Percentiles rank a stretch among this genome's conserved stretches.
Evolutionary conservation across 1,284 basidiomycete species (phyloP).

Genomic region (Boletus calvinii): DNA sequence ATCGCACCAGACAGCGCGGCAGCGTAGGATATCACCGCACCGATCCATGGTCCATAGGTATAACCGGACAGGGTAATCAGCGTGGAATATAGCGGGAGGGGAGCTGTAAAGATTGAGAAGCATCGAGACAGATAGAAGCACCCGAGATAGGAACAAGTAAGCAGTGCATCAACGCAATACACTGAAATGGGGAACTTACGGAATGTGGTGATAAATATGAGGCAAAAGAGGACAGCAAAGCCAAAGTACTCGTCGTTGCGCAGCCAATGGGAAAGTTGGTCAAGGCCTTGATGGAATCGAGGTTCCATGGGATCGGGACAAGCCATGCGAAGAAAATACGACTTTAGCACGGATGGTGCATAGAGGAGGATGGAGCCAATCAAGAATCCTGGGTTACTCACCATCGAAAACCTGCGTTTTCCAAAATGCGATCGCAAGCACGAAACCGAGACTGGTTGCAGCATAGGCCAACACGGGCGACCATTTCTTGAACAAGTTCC

Average conservation of each 20-base stretch:
- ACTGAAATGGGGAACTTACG: constrained; percentile 52
- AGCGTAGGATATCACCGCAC: constrained; percentile 79
- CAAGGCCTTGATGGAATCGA: constrained; percentile 50
- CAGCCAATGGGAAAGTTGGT: constrained; percentile 71
- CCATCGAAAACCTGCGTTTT: constrained; percentile 70
- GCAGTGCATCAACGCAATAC: neutral
- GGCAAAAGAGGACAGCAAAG: constrained; percentile 67
- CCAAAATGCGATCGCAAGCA: constrained; percentile 72
- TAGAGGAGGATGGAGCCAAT: constrained; percentile 2
- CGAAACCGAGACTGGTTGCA: constrained; percentile 64
- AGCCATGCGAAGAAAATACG: constrained; percentile 1
- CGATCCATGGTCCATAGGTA: constrained; percentile 79
- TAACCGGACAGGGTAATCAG: constrained; percentile 86
- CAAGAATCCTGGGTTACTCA: constrained; percentile 36
- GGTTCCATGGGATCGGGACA: neutral
- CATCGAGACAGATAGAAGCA: constrained; percentile 17
- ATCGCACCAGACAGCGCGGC: constrained; percentile 82
- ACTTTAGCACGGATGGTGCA: constrained; percentile 5
- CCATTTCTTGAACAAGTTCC: constrained; percentile 64
- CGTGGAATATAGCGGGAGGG: constrained; percentile 84
- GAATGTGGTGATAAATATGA: constrained; percentile 81
- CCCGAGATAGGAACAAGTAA: constrained; percentile 15
- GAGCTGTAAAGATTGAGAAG: constrained; percentile 47
- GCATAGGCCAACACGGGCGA: constrained; percentile 69
- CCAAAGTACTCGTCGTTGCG: constrained; percentile 65